A percentile compares a stretch with the other conserved stretches of the same genome.
phyloP scores from a whole-genome alignment of 1,139 yeast genomes.

The Magnusiomyces fungicola region DNA sequence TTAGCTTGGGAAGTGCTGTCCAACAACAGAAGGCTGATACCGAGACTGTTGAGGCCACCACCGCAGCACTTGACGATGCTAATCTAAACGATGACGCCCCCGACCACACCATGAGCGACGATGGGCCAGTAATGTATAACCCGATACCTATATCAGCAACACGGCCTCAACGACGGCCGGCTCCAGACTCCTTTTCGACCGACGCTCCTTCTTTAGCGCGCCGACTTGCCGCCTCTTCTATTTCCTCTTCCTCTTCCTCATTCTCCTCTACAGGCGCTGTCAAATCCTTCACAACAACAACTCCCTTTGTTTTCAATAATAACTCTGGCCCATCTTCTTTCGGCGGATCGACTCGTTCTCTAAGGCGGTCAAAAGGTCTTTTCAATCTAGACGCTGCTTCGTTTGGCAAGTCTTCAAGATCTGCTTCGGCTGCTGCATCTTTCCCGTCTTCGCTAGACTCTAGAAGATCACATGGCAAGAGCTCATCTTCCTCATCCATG shows the following conservation, averaged over 20 bases:
- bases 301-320: neutral
- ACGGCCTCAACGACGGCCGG: neutral
- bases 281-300: neutral
- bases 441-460: constrained; percentile 8
- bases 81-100: too few relatives aligned
- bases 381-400: constrained; percentile 36
- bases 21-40: too few relatives aligned
- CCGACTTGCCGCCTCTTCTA: constrained; percentile 11
- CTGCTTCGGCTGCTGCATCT: constrained; percentile 5
- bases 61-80: too few relatives aligned
- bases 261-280: neutral
- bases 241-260: neutral
- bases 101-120: too few relatives aligned
- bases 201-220: constrained; percentile 5
- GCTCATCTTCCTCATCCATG: constrained; percentile 17
- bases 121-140: too few relatives aligned
- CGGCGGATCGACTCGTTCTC: constrained; percentile 17
- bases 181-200: constrained; percentile 4
- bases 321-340: neutral
- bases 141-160: neutral
- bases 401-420: constrained; percentile 17
- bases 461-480: constrained; percentile 5
- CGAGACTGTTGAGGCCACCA: too few relatives aligned
- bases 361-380: constrained; percentile 36
- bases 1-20: too few relatives aligned